A percentile compares a stretch with the other conserved stretches of the same genome.
phyloP scores from a whole-genome alignment of 345 rosid species.

The Citropsis articulata region DNA sequence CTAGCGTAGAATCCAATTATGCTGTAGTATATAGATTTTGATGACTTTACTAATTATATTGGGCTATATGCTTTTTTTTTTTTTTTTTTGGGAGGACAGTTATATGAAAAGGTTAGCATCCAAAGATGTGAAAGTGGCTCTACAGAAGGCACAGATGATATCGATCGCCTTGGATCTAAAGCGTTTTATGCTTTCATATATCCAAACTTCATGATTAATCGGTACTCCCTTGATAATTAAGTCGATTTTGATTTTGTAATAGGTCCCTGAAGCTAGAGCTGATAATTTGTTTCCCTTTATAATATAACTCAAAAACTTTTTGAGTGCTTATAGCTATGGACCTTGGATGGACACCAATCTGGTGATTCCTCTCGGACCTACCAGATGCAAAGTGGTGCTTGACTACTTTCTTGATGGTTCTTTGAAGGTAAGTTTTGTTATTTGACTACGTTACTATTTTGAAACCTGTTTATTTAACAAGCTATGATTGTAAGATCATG shows the following conservation, averaged over 20 bases:
- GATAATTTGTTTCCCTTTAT: background rate
- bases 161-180: slow-evolving; percentile 67
- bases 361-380: slow-evolving; percentile 69
- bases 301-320: background rate
- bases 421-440: slow-evolving; percentile 42
- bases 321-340: slow-evolving; percentile 53
- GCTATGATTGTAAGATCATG: background rate
- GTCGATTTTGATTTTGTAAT: background rate
- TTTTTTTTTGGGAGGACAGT: slow-evolving; percentile 29
- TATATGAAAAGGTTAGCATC: slow-evolving; percentile 72
- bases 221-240: slow-evolving; percentile 32
- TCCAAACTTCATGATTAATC: slow-evolving; percentile 95
- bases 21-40: background rate
- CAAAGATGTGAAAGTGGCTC: slow-evolving; percentile 74
- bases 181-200: slow-evolving; percentile 82
- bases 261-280: background rate
- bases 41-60: background rate
- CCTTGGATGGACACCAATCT: slow-evolving; percentile 99
- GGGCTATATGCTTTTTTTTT: slow-evolving; percentile 2
- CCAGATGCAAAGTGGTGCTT: slow-evolving; percentile 73
- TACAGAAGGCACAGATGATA: slow-evolving; percentile 30
- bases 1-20: background rate
- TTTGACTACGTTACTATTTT: too few species aligned
- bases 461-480: background rate
- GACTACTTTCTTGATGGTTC: slow-evolving; percentile 77